Evolutionary conservation across 257 asterid species (phyloP).

Genomic region (Solanum bulbocastanum): DNA sequence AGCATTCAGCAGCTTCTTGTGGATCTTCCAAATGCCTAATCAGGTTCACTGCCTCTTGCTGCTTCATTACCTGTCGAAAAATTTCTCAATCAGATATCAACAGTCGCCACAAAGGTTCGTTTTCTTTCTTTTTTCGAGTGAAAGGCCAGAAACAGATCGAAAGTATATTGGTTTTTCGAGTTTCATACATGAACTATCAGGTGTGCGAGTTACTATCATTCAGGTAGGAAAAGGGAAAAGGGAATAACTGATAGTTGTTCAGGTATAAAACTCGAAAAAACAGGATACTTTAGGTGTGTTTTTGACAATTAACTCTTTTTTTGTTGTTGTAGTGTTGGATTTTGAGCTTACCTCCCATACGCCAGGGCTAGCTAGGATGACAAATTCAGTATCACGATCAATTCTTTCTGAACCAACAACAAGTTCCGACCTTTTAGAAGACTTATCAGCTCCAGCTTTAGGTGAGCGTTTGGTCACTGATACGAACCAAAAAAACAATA

Average conservation of each 20-base stretch:
- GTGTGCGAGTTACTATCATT: not conserved
- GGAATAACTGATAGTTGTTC: not conserved
- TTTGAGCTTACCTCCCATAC: conserved; percentile 52
- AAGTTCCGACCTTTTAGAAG: conserved; percentile 22
- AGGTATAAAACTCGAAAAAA: not conserved
- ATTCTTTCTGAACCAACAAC: conserved; percentile 30
- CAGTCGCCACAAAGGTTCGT: not conserved
- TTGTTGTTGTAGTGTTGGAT: not conserved
- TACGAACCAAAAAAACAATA: not conserved
- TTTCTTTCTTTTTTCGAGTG: not conserved
- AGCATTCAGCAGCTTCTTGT: conserved; percentile 53
- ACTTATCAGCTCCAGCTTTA: not conserved
- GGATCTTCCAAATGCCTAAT: conserved; percentile 55
- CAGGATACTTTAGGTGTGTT: not conserved
- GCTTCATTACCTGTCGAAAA: conserved; percentile 38
- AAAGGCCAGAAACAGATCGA: not conserved
- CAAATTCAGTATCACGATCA: conserved; percentile 40
- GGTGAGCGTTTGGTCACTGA: conserved; percentile 16
- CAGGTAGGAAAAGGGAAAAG: not conserved
- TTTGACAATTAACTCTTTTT: not conserved
- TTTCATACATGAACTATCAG: not conserved
- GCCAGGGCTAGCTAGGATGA: conserved; percentile 51
- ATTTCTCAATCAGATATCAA: not conserved
- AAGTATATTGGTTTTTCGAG: not conserved
- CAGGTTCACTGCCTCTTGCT: conserved; percentile 60